Evolutionary conservation across 805 yeast species (phyloP).

Genomic region (Yarrowia divulgata): DNA sequence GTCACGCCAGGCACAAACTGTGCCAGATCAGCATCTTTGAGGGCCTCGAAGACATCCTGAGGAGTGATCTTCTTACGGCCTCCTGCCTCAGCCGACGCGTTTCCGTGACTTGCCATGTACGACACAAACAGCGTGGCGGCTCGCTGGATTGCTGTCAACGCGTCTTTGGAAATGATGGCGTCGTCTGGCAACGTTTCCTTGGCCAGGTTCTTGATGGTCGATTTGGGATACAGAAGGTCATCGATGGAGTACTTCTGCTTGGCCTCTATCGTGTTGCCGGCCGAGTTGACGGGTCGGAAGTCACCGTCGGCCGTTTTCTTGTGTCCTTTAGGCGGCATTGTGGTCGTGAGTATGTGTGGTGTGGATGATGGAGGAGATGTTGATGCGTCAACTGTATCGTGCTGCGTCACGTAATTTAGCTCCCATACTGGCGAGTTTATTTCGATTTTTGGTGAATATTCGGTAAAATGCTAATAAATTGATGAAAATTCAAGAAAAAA

Average conservation of each 20-base stretch:
- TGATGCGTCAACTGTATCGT: background rate
- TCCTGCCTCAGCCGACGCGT: slow-evolving; percentile 28
- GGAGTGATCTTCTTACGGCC: slow-evolving; percentile 35
- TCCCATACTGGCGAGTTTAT: background rate
- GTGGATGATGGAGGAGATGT: background rate
- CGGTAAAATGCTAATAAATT: too few species aligned
- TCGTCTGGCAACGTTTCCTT: slow-evolving; percentile 30
- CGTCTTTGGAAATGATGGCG: slow-evolving; percentile 34
- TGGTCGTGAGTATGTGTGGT: background rate
- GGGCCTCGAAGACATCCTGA: slow-evolving; percentile 19
- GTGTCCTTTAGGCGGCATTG: slow-evolving; percentile 37
- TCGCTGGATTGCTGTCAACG: slow-evolving; percentile 34
- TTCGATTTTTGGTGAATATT: background rate
- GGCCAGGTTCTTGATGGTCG: slow-evolving; percentile 36
- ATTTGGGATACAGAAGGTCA: slow-evolving; percentile 32
- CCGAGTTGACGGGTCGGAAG: slow-evolving; percentile 31
- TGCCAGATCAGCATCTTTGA: slow-evolving; percentile 29
- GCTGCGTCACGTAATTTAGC: slow-evolving; percentile 9
- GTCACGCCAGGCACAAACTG: slow-evolving; percentile 35
- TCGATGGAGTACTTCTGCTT: slow-evolving; percentile 25
- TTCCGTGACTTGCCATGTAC: slow-evolving; percentile 21
- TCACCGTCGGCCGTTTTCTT: slow-evolving; percentile 34
- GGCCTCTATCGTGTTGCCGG: slow-evolving; percentile 32
- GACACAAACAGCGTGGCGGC: slow-evolving; percentile 36
- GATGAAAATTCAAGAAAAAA: background rate